These are phyloP conservation scores for Paspalum notatum DNA, from an alignment of 176 grass and related monocot genomes.

Conservation along the genomic window DNA sequence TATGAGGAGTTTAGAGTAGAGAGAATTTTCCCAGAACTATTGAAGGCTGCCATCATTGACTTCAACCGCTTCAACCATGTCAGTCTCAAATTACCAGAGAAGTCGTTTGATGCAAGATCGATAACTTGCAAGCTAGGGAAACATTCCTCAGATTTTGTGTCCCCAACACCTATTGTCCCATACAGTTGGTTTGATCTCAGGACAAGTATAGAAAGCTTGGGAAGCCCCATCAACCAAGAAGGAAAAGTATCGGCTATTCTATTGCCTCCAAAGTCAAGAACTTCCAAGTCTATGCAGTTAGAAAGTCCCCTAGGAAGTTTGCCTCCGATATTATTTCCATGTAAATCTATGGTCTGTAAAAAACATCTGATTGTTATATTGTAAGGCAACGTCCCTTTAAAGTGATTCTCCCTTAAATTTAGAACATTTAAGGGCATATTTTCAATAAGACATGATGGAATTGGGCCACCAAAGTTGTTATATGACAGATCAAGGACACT, in stretches of 20 bases:
- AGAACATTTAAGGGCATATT: fast-evolving
- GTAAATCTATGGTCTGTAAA: constrained; percentile 31
- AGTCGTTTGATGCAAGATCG: constrained; percentile 26
- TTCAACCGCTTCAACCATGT: neutral
- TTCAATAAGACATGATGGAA: constrained; percentile 39
- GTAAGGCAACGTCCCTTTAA: constrained; percentile 12
- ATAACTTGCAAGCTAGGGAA: constrained; percentile 40
- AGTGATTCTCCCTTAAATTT: constrained; percentile 40
- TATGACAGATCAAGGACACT: neutral
- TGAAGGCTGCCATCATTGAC: neutral
- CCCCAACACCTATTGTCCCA: neutral
- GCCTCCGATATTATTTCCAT: constrained; percentile 30
- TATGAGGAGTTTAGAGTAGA: neutral
- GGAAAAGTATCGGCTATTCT: constrained; percentile 20
- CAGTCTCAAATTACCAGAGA: neutral
- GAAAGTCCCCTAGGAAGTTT: neutral
- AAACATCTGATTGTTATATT: neutral
- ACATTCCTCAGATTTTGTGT: no score
- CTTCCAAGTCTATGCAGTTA: neutral
- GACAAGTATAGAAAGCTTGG: neutral
- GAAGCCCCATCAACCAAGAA: constrained; percentile 7
- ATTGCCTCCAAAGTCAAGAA: constrained; percentile 38
- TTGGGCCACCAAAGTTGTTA: constrained; percentile 33
- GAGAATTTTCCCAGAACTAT: neutral
- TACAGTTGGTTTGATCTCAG: constrained; percentile 35